phyloP scores from a whole-genome alignment of 2,329 filamentous ascomycete genomes.

The Colletotrichum sp. region DNA sequence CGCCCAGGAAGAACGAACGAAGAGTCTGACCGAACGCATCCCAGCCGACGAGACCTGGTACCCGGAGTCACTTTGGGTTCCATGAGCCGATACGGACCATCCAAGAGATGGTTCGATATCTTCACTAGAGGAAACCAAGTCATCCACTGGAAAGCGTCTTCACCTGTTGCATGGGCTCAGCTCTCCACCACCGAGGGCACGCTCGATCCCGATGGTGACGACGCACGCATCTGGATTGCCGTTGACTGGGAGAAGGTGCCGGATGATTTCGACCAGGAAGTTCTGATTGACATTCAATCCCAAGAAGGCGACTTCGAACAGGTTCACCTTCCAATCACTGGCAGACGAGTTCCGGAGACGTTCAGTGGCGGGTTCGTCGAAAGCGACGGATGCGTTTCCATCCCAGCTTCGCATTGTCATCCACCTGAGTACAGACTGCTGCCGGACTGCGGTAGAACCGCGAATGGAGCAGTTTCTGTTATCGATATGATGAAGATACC shows the following conservation, averaged over 20 bases:
- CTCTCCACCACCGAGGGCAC: constrained; percentile 32
- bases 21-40: constrained; percentile 56
- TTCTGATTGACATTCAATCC: constrained; percentile 36
- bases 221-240: constrained; percentile 32
- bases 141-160: constrained; percentile 32
- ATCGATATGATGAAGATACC: constrained; percentile 18
- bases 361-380: constrained; percentile 38
- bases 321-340: constrained; percentile 28
- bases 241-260: constrained; percentile 43
- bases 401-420: constrained; percentile 28
- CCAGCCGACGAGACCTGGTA: constrained; percentile 36
- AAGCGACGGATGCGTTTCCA: constrained; percentile 35
- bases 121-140: constrained; percentile 36
- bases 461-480: constrained; percentile 25
- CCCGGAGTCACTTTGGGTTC: constrained; percentile 32
- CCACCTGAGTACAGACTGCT: constrained; percentile 30
- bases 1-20: constrained; percentile 50
- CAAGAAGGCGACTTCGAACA: constrained; percentile 42
- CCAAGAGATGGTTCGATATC: constrained; percentile 37
- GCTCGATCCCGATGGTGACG: constrained; percentile 33
- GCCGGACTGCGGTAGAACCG: constrained; percentile 32
- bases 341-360: constrained; percentile 30
- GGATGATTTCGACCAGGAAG: constrained; percentile 45
- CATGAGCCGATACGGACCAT: constrained; percentile 34
- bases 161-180: constrained; percentile 36